These are phyloP conservation scores for Steccherinum ochraceum DNA, from an alignment of 768 basidiomycete species.

Conservation along the genomic window DNA sequence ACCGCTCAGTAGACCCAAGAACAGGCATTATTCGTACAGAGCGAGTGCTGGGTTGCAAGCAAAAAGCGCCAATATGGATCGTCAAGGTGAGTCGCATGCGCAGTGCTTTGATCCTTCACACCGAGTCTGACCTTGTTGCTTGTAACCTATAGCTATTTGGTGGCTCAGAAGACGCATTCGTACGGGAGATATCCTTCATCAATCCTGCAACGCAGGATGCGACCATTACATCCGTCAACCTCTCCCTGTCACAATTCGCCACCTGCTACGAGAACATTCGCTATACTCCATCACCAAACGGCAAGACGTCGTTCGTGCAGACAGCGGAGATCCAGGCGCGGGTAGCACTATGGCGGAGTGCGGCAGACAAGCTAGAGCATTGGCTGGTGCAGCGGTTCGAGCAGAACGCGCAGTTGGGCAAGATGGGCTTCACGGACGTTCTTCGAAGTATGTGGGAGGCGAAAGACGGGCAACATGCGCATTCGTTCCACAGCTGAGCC, in stretches of 20 bases:
- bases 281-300: constrained; percentile 63
- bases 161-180: constrained; percentile 90
- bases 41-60: constrained; percentile 84
- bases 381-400: constrained; percentile 88
- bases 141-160: constrained; percentile 66
- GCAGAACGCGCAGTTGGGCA: constrained; percentile 87
- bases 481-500: constrained; percentile 15
- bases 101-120: neutral
- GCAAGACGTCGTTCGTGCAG: constrained; percentile 72
- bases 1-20: constrained; percentile 73
- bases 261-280: constrained; percentile 88
- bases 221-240: constrained; percentile 87
- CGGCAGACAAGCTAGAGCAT: constrained; percentile 77
- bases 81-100: constrained; percentile 60
- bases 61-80: constrained; percentile 88
- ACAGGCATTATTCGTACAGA: constrained; percentile 92
- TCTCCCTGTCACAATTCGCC: constrained; percentile 91
- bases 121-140: neutral
- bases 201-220: constrained; percentile 78
- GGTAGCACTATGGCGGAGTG: constrained; percentile 71
- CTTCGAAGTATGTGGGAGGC: constrained; percentile 73
- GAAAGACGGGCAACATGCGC: constrained; percentile 42
- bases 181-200: constrained; percentile 90
- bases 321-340: constrained; percentile 90
- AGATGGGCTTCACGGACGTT: constrained; percentile 87